Percentiles rank a stretch among this genome's conserved stretches.
Evolutionary conservation across 345 rosid species (phyloP).

Genomic region (Pugionium dolabratum): DNA sequence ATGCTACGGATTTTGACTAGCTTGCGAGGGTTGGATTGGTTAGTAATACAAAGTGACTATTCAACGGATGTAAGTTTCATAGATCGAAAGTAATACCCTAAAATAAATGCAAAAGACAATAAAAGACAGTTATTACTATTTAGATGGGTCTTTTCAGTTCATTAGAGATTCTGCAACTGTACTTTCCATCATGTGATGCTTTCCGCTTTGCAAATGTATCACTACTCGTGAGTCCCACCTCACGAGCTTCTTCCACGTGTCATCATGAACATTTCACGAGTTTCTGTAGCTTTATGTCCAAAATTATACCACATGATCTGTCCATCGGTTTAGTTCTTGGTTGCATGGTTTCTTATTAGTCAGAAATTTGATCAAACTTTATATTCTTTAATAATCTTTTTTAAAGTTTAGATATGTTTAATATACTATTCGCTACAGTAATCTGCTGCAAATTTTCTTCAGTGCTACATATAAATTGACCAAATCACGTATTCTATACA

Average conservation of each 20-base stretch:
- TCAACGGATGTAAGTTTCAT: background rate
- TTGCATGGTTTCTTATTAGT: constrained; percentile 4
- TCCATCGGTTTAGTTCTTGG: constrained; percentile 8
- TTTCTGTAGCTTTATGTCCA: constrained; percentile 26
- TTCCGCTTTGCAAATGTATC: constrained; percentile 10
- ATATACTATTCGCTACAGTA: background rate
- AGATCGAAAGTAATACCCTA: too few species aligned
- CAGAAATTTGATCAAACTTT: background rate
- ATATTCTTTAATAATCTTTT: too few species aligned
- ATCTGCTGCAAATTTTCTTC: background rate
- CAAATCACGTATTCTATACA: background rate
- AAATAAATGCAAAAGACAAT: background rate
- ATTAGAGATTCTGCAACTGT: constrained; percentile 20
- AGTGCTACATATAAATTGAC: background rate
- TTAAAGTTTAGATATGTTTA: background rate
- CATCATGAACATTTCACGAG: constrained; percentile 16
- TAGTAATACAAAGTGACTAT: constrained; percentile 19
- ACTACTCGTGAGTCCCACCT: constrained; percentile 41
- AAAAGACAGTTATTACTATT: background rate
- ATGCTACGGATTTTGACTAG: too few species aligned
- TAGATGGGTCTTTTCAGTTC: constrained; percentile 10
- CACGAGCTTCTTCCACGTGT: constrained; percentile 55
- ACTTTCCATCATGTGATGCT: constrained; percentile 33
- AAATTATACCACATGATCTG: constrained; percentile 18
- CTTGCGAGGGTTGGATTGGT: background rate